phyloP scores from a whole-genome alignment of 2,329 filamentous ascomycete genomes.

The Paraphoma sp. region DNA sequence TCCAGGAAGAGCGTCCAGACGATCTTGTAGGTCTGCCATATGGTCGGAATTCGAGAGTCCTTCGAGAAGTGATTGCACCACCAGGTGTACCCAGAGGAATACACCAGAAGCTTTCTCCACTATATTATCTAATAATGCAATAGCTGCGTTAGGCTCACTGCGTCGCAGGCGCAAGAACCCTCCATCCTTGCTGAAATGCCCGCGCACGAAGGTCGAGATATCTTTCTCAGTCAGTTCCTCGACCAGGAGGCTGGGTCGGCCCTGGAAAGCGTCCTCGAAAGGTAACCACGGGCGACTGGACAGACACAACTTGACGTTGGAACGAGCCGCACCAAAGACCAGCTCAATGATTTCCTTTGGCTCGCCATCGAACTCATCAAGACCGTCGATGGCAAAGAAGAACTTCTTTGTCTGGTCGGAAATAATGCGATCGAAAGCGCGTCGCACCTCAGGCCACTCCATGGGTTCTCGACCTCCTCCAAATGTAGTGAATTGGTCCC shows the following conservation, averaged over 20 bases:
- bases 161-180: constrained; percentile 8
- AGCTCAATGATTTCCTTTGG: not conserved
- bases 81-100: constrained; percentile 28
- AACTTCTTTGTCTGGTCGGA: constrained; percentile 58
- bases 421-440: constrained; percentile 47
- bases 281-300: constrained; percentile 36
- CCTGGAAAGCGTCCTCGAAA: constrained; percentile 30
- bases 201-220: constrained; percentile 13
- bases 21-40: constrained; percentile 7
- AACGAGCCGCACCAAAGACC: not conserved
- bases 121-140: constrained; percentile 12
- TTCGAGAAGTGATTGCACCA: constrained; percentile 14
- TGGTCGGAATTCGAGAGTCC: constrained; percentile 14
- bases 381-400: constrained; percentile 26
- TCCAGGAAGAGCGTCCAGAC: constrained; percentile 12
- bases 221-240: constrained; percentile 30
- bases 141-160: constrained; percentile 25
- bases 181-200: not conserved
- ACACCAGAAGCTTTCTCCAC: constrained; percentile 18
- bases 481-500: not conserved
- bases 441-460: constrained; percentile 5
- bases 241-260: constrained; percentile 25
- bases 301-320: constrained; percentile 31
- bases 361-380: constrained; percentile 8
- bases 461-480: constrained; percentile 6